Evolutionary conservation across 345 rosid genomes (phyloP).

Genomic region (Citrus maxima): DNA sequence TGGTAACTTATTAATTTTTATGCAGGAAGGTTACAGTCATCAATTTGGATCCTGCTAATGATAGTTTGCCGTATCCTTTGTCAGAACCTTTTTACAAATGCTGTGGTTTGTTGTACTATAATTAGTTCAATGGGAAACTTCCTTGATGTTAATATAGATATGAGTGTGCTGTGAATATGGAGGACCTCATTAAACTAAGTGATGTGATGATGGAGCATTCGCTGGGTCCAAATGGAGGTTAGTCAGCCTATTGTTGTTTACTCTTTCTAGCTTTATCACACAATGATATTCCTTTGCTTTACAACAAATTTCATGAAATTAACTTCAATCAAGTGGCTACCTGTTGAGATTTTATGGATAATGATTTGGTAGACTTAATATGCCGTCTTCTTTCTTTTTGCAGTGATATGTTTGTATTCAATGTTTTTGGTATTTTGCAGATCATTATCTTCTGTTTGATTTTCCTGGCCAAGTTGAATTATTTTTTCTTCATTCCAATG

Average conservation of each 20-base stretch:
- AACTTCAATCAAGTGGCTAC: background rate
- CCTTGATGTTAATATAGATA: constrained; percentile 62
- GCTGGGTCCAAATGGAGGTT: constrained; percentile 98
- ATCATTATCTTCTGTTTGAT: constrained; percentile 91
- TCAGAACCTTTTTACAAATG: background rate
- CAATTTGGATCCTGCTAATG: constrained; percentile 96
- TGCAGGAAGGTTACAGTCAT: constrained; percentile 88
- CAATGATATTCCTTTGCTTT: background rate
- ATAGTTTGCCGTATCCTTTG: constrained; percentile 77
- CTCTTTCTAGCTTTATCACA: background rate
- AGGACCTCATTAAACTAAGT: constrained; percentile 72
- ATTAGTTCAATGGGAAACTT: background rate
- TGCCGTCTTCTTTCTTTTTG: background rate
- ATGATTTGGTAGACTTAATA: background rate
- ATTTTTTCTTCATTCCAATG: constrained; percentile 75
- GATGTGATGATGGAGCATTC: constrained; percentile 83
- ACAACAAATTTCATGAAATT: background rate
- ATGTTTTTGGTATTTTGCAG: constrained; percentile 42
- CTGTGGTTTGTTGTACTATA: background rate
- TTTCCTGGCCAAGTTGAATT: constrained; percentile 98
- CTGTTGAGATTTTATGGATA: background rate
- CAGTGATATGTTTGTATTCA: background rate
- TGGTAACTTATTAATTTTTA: background rate
- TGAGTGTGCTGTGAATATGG: constrained; percentile 81
- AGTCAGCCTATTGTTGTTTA: background rate